Base-by-base conservation (phyloP, 2,329 filamentous ascomycete species). In the Elsinoe ampelina region DNA sequence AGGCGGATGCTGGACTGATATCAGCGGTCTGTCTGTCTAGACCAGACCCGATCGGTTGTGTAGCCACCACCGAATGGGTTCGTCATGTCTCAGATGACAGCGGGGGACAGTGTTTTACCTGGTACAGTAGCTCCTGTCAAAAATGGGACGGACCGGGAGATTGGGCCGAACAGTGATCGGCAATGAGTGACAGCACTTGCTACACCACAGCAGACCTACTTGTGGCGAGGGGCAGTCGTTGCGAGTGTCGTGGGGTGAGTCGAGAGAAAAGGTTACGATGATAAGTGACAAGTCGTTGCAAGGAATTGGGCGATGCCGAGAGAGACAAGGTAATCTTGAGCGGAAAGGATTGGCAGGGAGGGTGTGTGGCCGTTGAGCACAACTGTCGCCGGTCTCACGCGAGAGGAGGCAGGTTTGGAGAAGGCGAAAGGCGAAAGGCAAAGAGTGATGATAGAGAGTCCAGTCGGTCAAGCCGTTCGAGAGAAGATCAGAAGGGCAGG, bases 11-110 rank as follows among this genome's bases (percentile, higher is more conserved):
- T 52, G 48, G 48, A 36, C 17, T 52, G 19, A 56, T 45, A 56
- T 56, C 42, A 56, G 54, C 54, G 19, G 12, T 32, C 20, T 45
- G 42, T 36, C 32, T 36, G 13, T 19, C 41, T 36, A 45, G 39
- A n/a, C 54, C 41, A 48, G 22, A 45, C 41, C 38, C 38, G 52
- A 32, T 43, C 36, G 54, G 41, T 42, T 32, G n/a, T 30, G 54
- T 38, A 26, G 36, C 20, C n/a, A 22, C 41, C 12, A 41, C 42
- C 54, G 20, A 38, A 39, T 56, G 54, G 41, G 54, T 48, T 48
- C 22, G 54, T 38, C 54, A 26, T 56, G 54, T 56, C 54, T 57
- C 55, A 57, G 48, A 34, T 42, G 55, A 54, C 36, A 57, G 38
- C 34, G 42, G 34, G 48, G 55, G 36, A 30, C 7, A 22, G 43